These are phyloP conservation scores for Ophioceras dolichostomum DNA, from an alignment of 2,329 filamentous ascomycete genomes.

Conservation along the genomic window DNA sequence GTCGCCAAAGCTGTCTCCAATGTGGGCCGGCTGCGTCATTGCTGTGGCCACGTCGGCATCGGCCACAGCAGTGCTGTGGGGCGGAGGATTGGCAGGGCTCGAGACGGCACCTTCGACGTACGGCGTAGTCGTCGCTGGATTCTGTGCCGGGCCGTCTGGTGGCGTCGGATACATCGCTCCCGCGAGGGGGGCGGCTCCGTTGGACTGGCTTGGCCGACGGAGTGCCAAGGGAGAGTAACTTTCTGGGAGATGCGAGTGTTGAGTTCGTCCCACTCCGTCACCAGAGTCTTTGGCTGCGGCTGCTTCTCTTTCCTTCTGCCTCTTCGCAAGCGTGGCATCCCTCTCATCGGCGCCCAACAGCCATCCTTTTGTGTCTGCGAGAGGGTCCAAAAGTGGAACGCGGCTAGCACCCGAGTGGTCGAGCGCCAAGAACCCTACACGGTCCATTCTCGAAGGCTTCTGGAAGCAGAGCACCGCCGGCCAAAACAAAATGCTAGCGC, in stretches of 20 bases:
- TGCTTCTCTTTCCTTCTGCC: constrained; percentile 37
- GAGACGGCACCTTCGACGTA: constrained; percentile 42
- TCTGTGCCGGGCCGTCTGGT: constrained; percentile 52
- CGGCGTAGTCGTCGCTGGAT: constrained; percentile 37
- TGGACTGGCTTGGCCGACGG: constrained; percentile 33
- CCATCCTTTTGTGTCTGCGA: constrained; percentile 36
- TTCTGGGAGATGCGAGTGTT: constrained; percentile 28
- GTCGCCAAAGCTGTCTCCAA: constrained; percentile 19
- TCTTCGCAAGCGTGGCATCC: constrained; percentile 32
- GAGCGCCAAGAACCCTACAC: not conserved
- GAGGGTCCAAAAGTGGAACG: constrained; percentile 34
- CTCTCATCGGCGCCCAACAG: constrained; percentile 29
- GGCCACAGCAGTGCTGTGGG: constrained; percentile 13
- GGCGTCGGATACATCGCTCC: constrained; percentile 60
- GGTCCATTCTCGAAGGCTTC: constrained; percentile 19
- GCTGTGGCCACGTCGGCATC: constrained; percentile 24
- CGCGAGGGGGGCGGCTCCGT: constrained; percentile 18
- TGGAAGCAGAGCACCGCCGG: constrained; percentile 13
- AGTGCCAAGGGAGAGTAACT: constrained; percentile 39
- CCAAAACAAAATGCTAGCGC: constrained; percentile 16
- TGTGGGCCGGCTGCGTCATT: constrained; percentile 14
- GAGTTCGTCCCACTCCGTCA: constrained; percentile 26
- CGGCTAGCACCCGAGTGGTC: not conserved
- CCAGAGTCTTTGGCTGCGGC: constrained; percentile 18
- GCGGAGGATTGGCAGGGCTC: constrained; percentile 40